Evolutionary conservation across 495 filamentous ascomycete species (phyloP), one percentile per base, ranked within the genome.

Genomic region (Trichoderma asperelloides): DNA sequence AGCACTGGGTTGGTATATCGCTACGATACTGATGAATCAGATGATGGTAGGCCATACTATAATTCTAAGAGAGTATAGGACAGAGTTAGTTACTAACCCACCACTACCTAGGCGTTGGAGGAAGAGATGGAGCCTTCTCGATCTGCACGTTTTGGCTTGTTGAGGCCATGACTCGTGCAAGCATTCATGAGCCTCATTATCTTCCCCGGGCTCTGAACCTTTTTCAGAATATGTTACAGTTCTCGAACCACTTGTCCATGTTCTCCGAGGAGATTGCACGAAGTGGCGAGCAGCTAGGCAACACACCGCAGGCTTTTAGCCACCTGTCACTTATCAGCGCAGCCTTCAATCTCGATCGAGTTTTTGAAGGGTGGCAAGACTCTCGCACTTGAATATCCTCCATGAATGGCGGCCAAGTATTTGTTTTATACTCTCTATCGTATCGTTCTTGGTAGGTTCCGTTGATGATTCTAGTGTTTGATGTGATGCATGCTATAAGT

Each of bases 131-230:
- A n/a, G 87, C 88, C 23, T 91, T 91, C 71, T 84, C 83, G 72
- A 91, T 91, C 88, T 89, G 88, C 68, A 91, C 88, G 0, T 91
- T 90, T 74, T 91, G 88, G 89, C 82, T 90, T 4, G 86, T 90
- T 3, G 89, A 91, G 73, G 87, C 89, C n/a, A 79, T 91, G 77
- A 89, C 88, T 28, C 81, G 89, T 45, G 88, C 85, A 21, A 81
- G 83, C 63, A 81, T 85, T n/a, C 85, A 89, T 69, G 87, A 91
- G 70, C 78, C 80, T 11, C 82, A 85, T 55, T 88, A 90, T 65
- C 78, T 86, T 40, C 79, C 81, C 47, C 80, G 84, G 9, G 88
- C 89, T 18, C 78, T 89, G 67, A 86, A 85, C 64, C 77, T 89
- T 40, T 91, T 91, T 70, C 88, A 91, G 77, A 91, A 90, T 73